Evolutionary conservation across 1,284 basidiomycete genomes (phyloP), one percentile per base, ranked within the genome.

Genomic region (Baeospora myosura): DNA sequence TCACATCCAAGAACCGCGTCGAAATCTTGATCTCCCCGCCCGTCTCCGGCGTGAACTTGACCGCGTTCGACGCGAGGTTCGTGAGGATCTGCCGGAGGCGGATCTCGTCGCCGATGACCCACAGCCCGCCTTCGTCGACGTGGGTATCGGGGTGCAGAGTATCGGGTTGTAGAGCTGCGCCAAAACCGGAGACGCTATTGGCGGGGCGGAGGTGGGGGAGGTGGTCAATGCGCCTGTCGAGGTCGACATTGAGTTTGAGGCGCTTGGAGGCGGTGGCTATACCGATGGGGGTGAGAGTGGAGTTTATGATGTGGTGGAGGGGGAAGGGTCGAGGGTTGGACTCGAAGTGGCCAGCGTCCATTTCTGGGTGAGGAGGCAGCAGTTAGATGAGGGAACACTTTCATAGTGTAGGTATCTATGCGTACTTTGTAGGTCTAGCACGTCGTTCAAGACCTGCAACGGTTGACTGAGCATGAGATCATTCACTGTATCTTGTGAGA

Each of bases 271-370:
- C 68, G 1, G 81, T 77, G 29, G 79, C 80, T 40, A 83, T 63
- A 32, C 73, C 68, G 25, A 87, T 69, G 1, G 80, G 78, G 7
- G 81, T 68, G 37, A 86, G 73, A 47, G 86, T 70, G 2, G 80
- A 76, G 11, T 76, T 73, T 59, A 88, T 77, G 37, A 80, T 74
- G 48, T 79, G 72, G 58, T 88, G 84, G 54, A 87, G 81, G 18
- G 77, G 65, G 61, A 86, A 87, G 6, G 84, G 82, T 61, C 69
- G 40, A 29, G 29, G 25, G 30, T n/a, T 14, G 6, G 44, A 12
- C 31, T 36, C 26, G 14, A 30, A 32, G 11, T 22, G 39, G 14
- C 38, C 38, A n/a, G 20, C 10, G 30, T 40, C 38, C 38, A 40
- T 40, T 21, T 40, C 26, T 14, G 12, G 11, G 3, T 16, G 32